Percentiles rank a stretch among this genome's conserved stretches.
phyloP scores from a whole-genome alignment of 495 filamentous ascomycete genomes.

The Penicillium atrosanguineum region DNA sequence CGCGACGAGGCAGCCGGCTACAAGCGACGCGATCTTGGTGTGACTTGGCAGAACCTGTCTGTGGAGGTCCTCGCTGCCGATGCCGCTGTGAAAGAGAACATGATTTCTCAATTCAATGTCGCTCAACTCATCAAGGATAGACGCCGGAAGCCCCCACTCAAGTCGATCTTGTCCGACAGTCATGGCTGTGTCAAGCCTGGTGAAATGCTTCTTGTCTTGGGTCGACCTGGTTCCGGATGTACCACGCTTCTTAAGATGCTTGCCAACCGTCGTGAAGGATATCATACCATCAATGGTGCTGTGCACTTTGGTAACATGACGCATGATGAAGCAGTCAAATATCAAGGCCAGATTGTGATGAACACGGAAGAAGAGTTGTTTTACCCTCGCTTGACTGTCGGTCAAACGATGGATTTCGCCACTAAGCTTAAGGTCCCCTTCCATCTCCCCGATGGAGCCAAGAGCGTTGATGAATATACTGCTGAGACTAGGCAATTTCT shows the following conservation, averaged over 20 bases:
- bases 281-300: slow-evolving; percentile 50
- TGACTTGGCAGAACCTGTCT: slow-evolving; percentile 48
- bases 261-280: slow-evolving; percentile 67
- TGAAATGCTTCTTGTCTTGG: slow-evolving; percentile 41
- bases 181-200: slow-evolving; percentile 49
- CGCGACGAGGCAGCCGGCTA: slow-evolving; percentile 22
- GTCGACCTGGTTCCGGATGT: slow-evolving; percentile 38
- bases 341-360: slow-evolving; percentile 68
- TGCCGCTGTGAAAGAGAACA: slow-evolving; percentile 41
- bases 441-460: slow-evolving; percentile 12
- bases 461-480: slow-evolving; percentile 40
- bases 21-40: slow-evolving; percentile 37
- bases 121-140: slow-evolving; percentile 24
- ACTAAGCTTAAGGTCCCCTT: slow-evolving; percentile 27
- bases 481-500: slow-evolving; percentile 59
- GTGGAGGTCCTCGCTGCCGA: slow-evolving; percentile 36
- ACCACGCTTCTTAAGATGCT: slow-evolving; percentile 60
- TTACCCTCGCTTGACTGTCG: slow-evolving; percentile 63
- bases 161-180: slow-evolving; percentile 28
- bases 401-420: slow-evolving; percentile 66
- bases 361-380: slow-evolving; percentile 65
- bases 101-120: slow-evolving; percentile 51
- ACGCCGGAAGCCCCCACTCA: slow-evolving; percentile 28
- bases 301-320: slow-evolving; percentile 55
- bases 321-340: slow-evolving; percentile 51